Conservation (phyloP, 2,329 filamentous ascomycete genomes). For the Cylindrodendrum hubeiense region DNA sequence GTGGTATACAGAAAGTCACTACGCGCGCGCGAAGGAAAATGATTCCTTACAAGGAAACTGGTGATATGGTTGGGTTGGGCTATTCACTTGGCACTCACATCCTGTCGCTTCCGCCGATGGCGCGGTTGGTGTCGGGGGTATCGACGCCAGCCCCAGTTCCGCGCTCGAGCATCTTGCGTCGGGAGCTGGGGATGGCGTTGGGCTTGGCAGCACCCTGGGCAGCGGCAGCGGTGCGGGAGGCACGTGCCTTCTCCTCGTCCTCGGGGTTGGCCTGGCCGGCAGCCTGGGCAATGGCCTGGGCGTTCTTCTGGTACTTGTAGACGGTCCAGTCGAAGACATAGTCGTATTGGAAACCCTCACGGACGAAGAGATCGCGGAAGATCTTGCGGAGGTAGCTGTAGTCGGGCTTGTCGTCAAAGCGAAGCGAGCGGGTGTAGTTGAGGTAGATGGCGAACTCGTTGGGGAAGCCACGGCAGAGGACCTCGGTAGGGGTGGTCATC, state of each 20-base stretch:
- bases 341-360: conserved; percentile 99
- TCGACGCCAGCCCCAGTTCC: conserved; percentile 69
- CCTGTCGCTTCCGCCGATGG: conserved; percentile 86
- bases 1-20: conserved; percentile 76
- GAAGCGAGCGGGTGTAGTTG: conserved; percentile 98
- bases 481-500: conserved; percentile 99
- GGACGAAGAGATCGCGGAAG: conserved; percentile 99
- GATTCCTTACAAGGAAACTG: conserved; percentile 89
- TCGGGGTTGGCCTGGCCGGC: conserved; percentile 76
- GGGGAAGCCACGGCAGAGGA: conserved; percentile 98
- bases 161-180: conserved; percentile 87
- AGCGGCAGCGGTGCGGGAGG: conserved; percentile 75
- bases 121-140: conserved; percentile 79
- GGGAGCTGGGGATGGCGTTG: conserved; percentile 79
- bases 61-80: conserved; percentile 48
- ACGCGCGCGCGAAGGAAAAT: conserved; percentile 82
- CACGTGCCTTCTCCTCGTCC: conserved; percentile 81
- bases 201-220: conserved; percentile 76
- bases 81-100: conserved; percentile 86
- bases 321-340: conserved; percentile 99
- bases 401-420: conserved; percentile 99
- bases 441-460: conserved; percentile 99
- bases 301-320: conserved; percentile 99
- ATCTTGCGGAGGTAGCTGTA: conserved; percentile 99
- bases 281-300: conserved; percentile 90